These are phyloP conservation scores for Sambucus nigra DNA, from an alignment of 129 eudicot genomes.

Conservation along the genomic window DNA sequence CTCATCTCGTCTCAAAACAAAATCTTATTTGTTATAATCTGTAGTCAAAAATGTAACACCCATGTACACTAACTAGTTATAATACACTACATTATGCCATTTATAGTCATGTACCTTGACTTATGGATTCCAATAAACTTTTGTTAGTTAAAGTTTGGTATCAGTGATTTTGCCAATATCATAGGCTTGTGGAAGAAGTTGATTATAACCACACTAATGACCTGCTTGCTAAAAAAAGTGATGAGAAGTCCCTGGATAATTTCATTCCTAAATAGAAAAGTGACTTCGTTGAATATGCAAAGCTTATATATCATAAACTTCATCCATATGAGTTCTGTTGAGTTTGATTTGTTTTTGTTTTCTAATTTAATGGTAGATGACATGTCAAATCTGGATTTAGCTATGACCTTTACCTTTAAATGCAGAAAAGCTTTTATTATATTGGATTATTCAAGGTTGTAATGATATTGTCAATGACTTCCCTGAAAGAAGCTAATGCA, in stretches of 20 bases:
- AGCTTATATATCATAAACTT: conserved; percentile 66
- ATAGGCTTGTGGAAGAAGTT: conserved; percentile 96
- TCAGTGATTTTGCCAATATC: background rate
- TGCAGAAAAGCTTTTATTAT: conserved; percentile 93
- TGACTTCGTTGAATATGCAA: conserved; percentile 79
- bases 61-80: no score
- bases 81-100: no score
- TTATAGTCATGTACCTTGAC: no score
- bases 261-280: conserved; percentile 82
- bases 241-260: conserved; percentile 56
- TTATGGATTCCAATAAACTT: no score
- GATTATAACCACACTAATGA: conserved; percentile 77
- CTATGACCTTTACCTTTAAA: background rate
- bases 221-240: conserved; percentile 59
- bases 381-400: background rate
- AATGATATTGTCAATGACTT: conserved; percentile 83
- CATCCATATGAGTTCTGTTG: conserved; percentile 73
- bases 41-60: no score
- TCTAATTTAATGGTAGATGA: conserved; percentile 10
- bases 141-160: no score
- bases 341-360: conserved; percentile 9
- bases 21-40: no score
- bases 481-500: conserved; percentile 82
- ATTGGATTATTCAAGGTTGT: conserved; percentile 79
- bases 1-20: no score